These are phyloP conservation scores for Acanthamoeba triangularis DNA, from an alignment of 208 protist species.

Conservation along the genomic window DNA sequence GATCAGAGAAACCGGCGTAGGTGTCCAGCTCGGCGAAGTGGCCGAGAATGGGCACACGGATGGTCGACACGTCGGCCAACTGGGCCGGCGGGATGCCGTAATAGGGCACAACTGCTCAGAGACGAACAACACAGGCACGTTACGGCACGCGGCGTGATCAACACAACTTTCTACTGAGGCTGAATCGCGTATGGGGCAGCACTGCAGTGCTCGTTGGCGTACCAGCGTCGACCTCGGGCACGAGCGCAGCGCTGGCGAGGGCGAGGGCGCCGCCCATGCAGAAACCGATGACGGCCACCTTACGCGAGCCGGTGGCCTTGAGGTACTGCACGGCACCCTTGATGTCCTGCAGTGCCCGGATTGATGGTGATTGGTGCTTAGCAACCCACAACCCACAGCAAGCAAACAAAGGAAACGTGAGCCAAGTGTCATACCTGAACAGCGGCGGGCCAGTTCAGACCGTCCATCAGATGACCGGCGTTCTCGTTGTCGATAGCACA, in stretches of 20 bases:
- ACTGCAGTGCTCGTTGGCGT: no score
- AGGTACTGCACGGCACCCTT: conserved; percentile 45
- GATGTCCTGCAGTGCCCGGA: not conserved
- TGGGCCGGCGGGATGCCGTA: conserved; percentile 55
- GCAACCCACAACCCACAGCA: no score
- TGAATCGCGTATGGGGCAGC: no score
- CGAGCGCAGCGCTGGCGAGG: conserved; percentile 26
- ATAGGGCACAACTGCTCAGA: not conserved
- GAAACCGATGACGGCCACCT: conserved; percentile 57
- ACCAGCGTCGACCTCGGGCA: conserved; percentile 44
- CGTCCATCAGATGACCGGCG: conserved; percentile 61
- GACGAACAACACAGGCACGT: no score
- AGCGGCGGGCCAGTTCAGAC: conserved; percentile 22
- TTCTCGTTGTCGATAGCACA: conserved; percentile 26
- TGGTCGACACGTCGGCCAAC: conserved; percentile 45
- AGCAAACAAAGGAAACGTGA: no score
- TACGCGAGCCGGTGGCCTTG: conserved; percentile 6
- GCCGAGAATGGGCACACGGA: conserved; percentile 27
- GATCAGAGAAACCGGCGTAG: conserved; percentile 47
- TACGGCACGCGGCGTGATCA: no score
- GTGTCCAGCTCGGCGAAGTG: conserved; percentile 46
- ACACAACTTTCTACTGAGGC: no score
- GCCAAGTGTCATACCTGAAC: not conserved
- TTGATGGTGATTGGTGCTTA: not conserved
- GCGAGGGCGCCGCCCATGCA: conserved; percentile 71